A percentile compares a stretch with the other conserved stretches of the same genome.
Conservation (phyloP, 108 stramenopile species). For the Skeletonema menzelii region DNA sequence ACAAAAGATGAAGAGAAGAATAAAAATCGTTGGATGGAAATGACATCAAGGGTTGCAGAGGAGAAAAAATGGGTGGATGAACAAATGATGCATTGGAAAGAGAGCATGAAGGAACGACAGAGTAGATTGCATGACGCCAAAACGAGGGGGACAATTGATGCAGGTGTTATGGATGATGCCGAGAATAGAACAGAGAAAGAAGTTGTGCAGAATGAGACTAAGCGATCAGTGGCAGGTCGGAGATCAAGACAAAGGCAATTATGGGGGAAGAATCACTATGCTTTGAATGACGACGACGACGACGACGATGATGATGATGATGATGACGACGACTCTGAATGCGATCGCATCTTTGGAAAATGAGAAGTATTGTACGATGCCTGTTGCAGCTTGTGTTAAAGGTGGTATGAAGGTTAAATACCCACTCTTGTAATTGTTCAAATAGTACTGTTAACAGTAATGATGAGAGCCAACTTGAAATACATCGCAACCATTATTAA, state of each 20-base stretch:
- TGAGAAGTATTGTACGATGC: not conserved
- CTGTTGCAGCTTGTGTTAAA: no score
- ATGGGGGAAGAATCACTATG: slow-evolving; percentile 10
- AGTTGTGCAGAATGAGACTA: not conserved
- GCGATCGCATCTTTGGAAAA: slow-evolving; percentile 2
- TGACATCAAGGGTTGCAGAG: slow-evolving; percentile 8
- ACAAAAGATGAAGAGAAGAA: slow-evolving; percentile 7
- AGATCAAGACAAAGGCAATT: slow-evolving; percentile 10
- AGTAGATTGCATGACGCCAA: slow-evolving; percentile 19
- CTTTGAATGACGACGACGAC: slow-evolving; percentile 1
- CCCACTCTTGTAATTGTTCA: no score
- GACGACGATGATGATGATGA: slow-evolving; percentile 19
- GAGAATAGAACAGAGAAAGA: slow-evolving; percentile 2
- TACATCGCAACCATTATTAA: no score
- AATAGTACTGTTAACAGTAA: no score
- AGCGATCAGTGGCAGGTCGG: slow-evolving; percentile 3
- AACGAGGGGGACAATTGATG: slow-evolving; percentile 16
- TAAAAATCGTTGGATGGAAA: slow-evolving; percentile 17
- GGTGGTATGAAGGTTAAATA: no score
- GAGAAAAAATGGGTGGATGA: slow-evolving; percentile 26
- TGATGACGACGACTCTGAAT: slow-evolving; percentile 2
- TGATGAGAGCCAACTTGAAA: no score
- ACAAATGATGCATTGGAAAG: slow-evolving; percentile 35
- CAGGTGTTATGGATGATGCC: not conserved
- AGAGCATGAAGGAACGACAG: slow-evolving; percentile 13